Base-by-base conservation (phyloP, 208 protist genomes). In the Leishmania tropica region DNA sequence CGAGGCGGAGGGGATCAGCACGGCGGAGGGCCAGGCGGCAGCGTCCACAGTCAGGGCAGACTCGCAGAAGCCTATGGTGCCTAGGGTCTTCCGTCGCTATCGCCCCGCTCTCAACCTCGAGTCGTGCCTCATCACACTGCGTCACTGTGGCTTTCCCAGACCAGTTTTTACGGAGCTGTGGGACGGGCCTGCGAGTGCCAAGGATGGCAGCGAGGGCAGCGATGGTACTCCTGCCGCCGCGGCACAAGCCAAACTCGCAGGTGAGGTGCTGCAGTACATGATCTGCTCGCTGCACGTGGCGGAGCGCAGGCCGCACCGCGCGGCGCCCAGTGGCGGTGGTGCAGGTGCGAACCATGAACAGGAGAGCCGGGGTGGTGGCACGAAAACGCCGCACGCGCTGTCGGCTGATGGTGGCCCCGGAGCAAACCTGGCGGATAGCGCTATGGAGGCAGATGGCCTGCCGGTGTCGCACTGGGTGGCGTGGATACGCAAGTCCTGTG, bases 231-330 rank as follows among this genome's bases (percentile, higher is more conserved):
- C 45, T 35, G 56, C 31, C 0, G 37, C 53, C 3, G 40, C 40
- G 24, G 31, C 76, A 47, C 47, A 83, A 56, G 78, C 78, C 5
- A 80, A 62, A 8, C 56, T 85, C 42, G 83, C 86, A 35, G 81
- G 78, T 8, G 40, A 85, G 42, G 86, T 89, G 37, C 40, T 89
- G 45, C 79, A 85, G 68, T 89, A 89, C 81, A 83, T 85, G 48
- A 75, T 89, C 48, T 83, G 77, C 48, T 42, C 24, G 21, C 54
- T 89, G 11, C 86, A 87, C 70, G 74, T 81, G n/a, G 62, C 67
- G 31, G 83, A 76, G 48, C 81, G 51, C 76, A 42, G 53, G 47
- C 31, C 19, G 65, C 42, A 5, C 64, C 60, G 31, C 64, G 54
- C 40, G 2, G 45, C 37, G 35, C 35, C 58, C 17, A 42, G 40